Percentiles rank a stretch among this genome's conserved stretches.
phyloP scores from a whole-genome alignment of 139 green algal genomes.

The Chlorella sorokiniana region DNA sequence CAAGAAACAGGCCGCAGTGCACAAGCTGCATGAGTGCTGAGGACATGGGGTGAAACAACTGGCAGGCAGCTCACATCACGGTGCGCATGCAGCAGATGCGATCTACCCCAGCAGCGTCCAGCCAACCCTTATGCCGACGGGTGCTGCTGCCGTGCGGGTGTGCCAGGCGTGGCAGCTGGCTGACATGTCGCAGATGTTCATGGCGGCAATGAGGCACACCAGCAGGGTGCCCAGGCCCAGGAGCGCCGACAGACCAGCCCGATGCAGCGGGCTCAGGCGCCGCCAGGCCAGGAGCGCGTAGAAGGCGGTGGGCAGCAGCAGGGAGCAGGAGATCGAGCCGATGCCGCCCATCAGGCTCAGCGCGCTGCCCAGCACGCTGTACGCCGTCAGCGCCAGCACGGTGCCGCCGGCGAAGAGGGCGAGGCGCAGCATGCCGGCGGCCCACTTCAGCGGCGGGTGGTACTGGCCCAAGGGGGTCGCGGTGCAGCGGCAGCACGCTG shows the following conservation, averaged over 20 bases:
- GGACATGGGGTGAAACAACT: too few relatives aligned
- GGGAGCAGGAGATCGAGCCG: conserved; percentile 50
- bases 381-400: not conserved
- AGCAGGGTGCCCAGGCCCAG: conserved; percentile 31
- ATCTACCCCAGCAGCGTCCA: not conserved
- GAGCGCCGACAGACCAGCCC: conserved; percentile 16
- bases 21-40: too few relatives aligned
- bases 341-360: conserved; percentile 45
- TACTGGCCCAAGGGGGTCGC: not conserved
- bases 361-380: not conserved
- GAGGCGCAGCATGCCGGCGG: not conserved
- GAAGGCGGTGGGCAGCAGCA: conserved; percentile 54
- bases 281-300: conserved; percentile 47
- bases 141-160: not conserved
- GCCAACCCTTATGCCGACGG: not conserved
- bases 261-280: not conserved
- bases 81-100: not conserved
- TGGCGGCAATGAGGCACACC: conserved; percentile 36
- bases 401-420: not conserved
- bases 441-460: not conserved
- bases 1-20: too few relatives aligned
- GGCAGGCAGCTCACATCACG: too few relatives aligned
- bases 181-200: conserved; percentile 36
- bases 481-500: not conserved
- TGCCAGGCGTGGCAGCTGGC: not conserved